Evolutionary conservation across 345 rosid species (phyloP).

Genomic region (Hevea brasiliensis): DNA sequence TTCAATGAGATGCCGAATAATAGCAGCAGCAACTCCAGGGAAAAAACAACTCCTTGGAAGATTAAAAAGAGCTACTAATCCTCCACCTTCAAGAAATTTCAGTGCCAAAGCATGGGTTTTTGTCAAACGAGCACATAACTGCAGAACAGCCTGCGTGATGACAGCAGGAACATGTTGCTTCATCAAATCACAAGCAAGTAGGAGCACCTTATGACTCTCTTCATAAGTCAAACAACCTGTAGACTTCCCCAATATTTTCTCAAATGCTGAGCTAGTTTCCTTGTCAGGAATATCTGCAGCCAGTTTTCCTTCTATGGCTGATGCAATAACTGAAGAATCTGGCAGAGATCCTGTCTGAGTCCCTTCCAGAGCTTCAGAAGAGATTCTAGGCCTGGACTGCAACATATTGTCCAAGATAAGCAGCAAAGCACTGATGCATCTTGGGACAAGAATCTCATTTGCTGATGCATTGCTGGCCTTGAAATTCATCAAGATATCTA

Average conservation of each 20-base stretch:
- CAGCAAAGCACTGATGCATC: constrained; percentile 75
- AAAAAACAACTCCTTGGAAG: constrained; percentile 83
- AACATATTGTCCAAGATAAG: constrained; percentile 83
- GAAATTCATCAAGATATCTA: constrained; percentile 65
- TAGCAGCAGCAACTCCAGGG: constrained; percentile 87
- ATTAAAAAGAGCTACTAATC: constrained; percentile 70
- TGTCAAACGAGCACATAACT: constrained; percentile 89
- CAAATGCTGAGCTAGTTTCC: constrained; percentile 48
- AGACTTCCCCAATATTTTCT: constrained; percentile 70
- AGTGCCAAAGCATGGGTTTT: constrained; percentile 73
- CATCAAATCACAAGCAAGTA: constrained; percentile 68
- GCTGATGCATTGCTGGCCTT: constrained; percentile 52
- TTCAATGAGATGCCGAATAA: constrained; percentile 87
- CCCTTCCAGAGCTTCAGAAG: constrained; percentile 51
- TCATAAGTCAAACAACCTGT: constrained; percentile 74
- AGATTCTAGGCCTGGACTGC: constrained; percentile 60
- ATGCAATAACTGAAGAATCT: constrained; percentile 41
- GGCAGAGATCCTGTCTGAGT: constrained; percentile 47
- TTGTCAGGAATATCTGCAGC: constrained; percentile 49
- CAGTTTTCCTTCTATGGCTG: constrained; percentile 38
- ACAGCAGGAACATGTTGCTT: constrained; percentile 81
- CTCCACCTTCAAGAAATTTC: constrained; percentile 86
- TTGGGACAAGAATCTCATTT: constrained; percentile 60
- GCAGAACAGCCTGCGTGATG: constrained; percentile 96
- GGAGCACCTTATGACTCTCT: constrained; percentile 70